Percentiles rank a stretch among this genome's conserved stretches.
These are phyloP conservation scores for Albophoma yamanashiensis DNA, from an alignment of 2,329 filamentous ascomycete species.

Conservation along the genomic window DNA sequence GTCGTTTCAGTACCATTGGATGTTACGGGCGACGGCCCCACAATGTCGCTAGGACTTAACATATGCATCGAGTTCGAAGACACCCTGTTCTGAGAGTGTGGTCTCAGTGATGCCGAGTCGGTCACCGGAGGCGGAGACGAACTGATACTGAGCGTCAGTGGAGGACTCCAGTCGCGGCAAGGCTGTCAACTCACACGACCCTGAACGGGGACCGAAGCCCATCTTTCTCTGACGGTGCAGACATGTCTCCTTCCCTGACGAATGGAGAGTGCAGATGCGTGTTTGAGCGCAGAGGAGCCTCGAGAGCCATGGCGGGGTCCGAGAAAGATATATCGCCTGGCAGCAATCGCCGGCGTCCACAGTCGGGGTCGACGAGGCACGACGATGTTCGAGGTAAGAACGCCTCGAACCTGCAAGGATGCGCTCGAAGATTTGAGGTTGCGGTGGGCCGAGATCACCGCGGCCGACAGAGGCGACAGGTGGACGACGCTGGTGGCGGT, in stretches of 20 bases:
- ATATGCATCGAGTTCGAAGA: constrained; percentile 43
- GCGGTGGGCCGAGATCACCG: constrained; percentile 1
- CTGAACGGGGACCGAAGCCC: constrained; percentile 36
- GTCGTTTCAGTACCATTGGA: constrained; percentile 76
- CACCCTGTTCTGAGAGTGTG: constrained; percentile 36
- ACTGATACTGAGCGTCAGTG: constrained; percentile 9
- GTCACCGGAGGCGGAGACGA: constrained; percentile 24
- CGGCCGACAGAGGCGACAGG: background rate
- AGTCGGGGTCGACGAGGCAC: background rate
- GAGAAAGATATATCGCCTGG: background rate
- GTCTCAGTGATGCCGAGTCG: constrained; percentile 40
- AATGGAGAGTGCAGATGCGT: constrained; percentile 31
- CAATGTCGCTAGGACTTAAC: constrained; percentile 55
- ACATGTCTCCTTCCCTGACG: constrained; percentile 39
- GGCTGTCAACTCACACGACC: constrained; percentile 34
- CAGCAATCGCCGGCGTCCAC: background rate
- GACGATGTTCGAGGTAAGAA: constrained; percentile 6
- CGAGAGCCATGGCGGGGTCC: constrained; percentile 21
- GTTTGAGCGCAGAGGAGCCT: constrained; percentile 51
- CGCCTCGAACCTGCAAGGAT: constrained; percentile 11
- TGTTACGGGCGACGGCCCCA: constrained; percentile 75
- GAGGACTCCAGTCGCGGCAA: background rate
- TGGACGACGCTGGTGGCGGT: background rate
- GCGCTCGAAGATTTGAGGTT: constrained; percentile 1
- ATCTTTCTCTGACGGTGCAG: constrained; percentile 41